Percentiles rank a stretch among this genome's conserved stretches.
Conservation (phyloP, 768 basidiomycete genomes). For the Mycena kentingensis region DNA sequence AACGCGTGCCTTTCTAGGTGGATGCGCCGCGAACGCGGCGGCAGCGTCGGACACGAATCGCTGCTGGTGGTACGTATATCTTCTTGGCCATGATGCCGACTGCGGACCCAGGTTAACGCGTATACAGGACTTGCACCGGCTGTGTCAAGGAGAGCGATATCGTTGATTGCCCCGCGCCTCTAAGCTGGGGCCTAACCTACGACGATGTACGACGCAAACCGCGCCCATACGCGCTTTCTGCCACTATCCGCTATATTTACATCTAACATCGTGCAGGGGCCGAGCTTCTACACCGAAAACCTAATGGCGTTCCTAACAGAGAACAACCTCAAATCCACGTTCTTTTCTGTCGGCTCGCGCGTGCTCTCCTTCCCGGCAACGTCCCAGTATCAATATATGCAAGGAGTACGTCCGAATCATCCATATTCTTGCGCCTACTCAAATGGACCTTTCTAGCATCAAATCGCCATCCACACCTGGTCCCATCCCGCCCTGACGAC, state of each 20-base stretch:
- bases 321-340: constrained; percentile 72
- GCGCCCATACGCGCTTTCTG: too few relatives aligned
- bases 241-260: too few relatives aligned
- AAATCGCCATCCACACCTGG: constrained; percentile 71
- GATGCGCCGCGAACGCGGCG: constrained; percentile 62
- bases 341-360: constrained; percentile 87
- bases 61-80: constrained; percentile 91
- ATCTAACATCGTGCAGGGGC: too few relatives aligned
- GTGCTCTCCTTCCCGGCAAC: constrained; percentile 68
- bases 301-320: constrained; percentile 71
- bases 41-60: constrained; percentile 50
- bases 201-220: too few relatives aligned
- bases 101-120: too few relatives aligned
- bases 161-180: constrained; percentile 68
- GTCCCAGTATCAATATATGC: constrained; percentile 75
- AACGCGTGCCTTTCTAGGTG: constrained; percentile 32
- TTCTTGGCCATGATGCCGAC: too few relatives aligned
- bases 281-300: constrained; percentile 73
- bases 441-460: too few relatives aligned
- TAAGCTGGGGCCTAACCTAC: constrained; percentile 58
- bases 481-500: constrained; percentile 75
- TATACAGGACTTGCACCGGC: constrained; percentile 33
- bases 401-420: too few relatives aligned
- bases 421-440: too few relatives aligned
- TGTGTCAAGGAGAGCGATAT: constrained; percentile 72